These are phyloP conservation scores for Amanita molliuscula DNA, from an alignment of 768 basidiomycete genomes.

Conservation along the genomic window DNA sequence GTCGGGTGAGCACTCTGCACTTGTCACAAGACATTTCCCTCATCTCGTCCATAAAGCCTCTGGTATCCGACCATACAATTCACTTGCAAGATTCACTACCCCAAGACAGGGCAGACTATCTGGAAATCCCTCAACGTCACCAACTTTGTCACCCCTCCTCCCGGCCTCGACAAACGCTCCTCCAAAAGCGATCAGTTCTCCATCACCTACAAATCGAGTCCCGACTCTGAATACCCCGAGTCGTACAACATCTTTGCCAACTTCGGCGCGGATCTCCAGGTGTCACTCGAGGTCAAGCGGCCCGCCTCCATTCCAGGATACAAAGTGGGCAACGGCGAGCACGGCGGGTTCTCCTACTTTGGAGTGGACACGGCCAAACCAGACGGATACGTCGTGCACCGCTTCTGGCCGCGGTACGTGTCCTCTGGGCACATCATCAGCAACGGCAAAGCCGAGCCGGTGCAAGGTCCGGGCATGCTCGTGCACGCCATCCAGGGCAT, in stretches of 20 bases:
- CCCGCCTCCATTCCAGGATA: conserved; percentile 71
- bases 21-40: conserved; percentile 8
- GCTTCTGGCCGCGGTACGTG: conserved; percentile 74
- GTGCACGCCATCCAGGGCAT: conserved; percentile 97
- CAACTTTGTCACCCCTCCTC: conserved; percentile 70
- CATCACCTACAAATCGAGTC: conserved; percentile 50
- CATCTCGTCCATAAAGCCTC: conserved; percentile 35
- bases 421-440: conserved; percentile 59
- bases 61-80: conserved; percentile 96
- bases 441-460: conserved; percentile 47
- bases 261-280: conserved; percentile 67
- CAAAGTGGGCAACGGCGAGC: conserved; percentile 82
- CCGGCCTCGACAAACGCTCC: conserved; percentile 76
- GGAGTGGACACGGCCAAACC: conserved; percentile 57
- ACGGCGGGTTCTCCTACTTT: conserved; percentile 87
- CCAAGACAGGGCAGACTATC: conserved; percentile 55
- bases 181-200: conserved; percentile 80
- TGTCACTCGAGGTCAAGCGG: conserved; percentile 65
- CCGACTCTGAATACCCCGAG: conserved; percentile 57
- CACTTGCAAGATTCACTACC: conserved; percentile 80
- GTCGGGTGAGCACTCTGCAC: conserved; percentile 54
- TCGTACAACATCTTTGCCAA: conserved; percentile 73
- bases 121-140: conserved; percentile 87
- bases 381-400: conserved; percentile 82
- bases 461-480: conserved; percentile 72